Percentiles rank a stretch among this genome's conserved stretches.
Evolutionary conservation across 192 early-diverging fungal species (phyloP).

Genomic region (Coemansia sp.): DNA sequence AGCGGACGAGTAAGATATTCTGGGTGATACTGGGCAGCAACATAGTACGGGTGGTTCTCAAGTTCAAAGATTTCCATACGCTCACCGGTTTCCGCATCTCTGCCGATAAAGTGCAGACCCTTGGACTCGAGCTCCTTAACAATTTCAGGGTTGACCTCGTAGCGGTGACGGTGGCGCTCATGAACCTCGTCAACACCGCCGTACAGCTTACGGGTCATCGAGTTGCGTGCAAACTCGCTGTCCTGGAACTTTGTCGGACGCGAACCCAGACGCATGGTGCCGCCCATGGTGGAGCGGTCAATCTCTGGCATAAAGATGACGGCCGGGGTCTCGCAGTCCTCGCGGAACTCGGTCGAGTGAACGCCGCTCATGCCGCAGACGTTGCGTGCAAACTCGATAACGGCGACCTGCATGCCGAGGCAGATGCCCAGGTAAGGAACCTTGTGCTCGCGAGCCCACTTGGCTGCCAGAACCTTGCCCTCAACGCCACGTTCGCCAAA

Average conservation of each 20-base stretch:
- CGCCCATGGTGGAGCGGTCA: conserved; percentile 85
- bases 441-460: conserved; percentile 97
- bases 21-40: conserved; percentile 95
- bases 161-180: conserved; percentile 97
- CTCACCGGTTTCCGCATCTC: conserved; percentile 85
- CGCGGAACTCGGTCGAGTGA: conserved; percentile 82
- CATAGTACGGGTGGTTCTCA: conserved; percentile 87
- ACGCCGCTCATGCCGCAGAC: conserved; percentile 79
- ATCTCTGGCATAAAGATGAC: conserved; percentile 99
- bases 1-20: conserved; percentile 96
- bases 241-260: conserved; percentile 80
- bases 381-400: conserved; percentile 95
- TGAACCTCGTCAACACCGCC: conserved; percentile 57
- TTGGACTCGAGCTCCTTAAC: conserved; percentile 71
- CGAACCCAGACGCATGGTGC: conserved; percentile 93
- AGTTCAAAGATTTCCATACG: conserved; percentile 98
- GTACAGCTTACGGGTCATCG: conserved; percentile 69
- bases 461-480: conserved; percentile 91
- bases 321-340: conserved; percentile 68
- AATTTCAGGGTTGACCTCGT: conserved; percentile 93
- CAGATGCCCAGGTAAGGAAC: conserved; percentile 98
- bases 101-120: conserved; percentile 87
- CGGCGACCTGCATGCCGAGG: conserved; percentile 94
- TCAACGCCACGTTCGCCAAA: conserved; percentile 97
- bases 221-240: conserved; percentile 55